Base-by-base conservation (phyloP, 768 basidiomycete species). In the Boletus bicolor region DNA sequence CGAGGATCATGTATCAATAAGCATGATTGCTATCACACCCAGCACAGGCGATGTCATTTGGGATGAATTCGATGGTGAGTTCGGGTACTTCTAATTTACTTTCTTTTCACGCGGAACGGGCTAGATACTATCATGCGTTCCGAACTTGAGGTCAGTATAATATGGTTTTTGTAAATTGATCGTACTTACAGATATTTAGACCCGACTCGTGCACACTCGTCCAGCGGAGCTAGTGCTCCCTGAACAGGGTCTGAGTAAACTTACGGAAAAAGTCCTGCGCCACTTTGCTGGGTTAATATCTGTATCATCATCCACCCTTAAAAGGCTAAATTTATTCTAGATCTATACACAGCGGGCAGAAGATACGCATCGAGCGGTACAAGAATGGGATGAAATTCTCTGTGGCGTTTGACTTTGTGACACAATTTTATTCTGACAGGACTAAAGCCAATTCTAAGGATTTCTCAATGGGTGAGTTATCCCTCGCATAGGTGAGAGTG, bases 41-140 rank as follows among this genome's bases (percentile, higher is more conserved):
- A 85, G 85, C 45, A 97, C 93, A 0, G 96, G 96, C 1, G 95
- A 97, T 60, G 88, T 99, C 3, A 75, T 93, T 3, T 98, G 92
- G 84, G 96, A 99, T 64, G 84, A 91, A 53, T 96, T 95, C 65
- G 79, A 89, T 51, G 93, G 91, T 87, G 64, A 50, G 65, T 49
- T 32, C 12, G 19, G 36, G 14, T 36, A 5, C 36, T 32, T 43
- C n/a, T 15, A 12, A 44, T 11, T 54, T 57, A 51, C 30, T 37
- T 46, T 44, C 5, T 52, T 42, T 43, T 45, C 47, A 60, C 50
- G 53, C 19, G 45, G 17, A 60, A 57, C 7, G 41, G 36, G 24
- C 15, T 64, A 89, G 93, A 97, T 69, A 83, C 82, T 3, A 72
- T 83, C 34, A 91, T 97, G 85, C 82, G 95, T 12, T 85, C 86